Evolutionary conservation across 2,329 filamentous ascomycete species (phyloP).

Genomic region (Hirsutella thompsonii): DNA sequence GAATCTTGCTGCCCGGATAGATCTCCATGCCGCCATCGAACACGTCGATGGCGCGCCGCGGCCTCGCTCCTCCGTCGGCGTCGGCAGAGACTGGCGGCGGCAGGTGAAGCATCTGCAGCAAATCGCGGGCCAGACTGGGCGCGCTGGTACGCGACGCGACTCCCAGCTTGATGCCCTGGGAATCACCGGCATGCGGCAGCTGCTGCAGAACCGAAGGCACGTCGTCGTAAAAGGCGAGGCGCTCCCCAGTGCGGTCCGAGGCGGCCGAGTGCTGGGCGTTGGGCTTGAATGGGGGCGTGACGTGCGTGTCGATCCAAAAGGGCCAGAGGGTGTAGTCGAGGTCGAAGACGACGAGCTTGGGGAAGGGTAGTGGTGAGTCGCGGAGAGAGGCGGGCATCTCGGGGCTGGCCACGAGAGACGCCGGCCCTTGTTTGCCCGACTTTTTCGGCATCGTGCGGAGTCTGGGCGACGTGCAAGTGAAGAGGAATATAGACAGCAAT

Average conservation of each 20-base stretch:
- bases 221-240: conserved; percentile 57
- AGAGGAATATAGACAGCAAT: too few relatives aligned
- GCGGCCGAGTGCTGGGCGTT: conserved; percentile 27
- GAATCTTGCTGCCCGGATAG: conserved; percentile 70
- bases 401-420: conserved; percentile 1
- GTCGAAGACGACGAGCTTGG: conserved; percentile 81
- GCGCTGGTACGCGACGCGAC: conserved; percentile 72
- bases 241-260: conserved; percentile 48
- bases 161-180: conserved; percentile 38
- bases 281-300: conserved; percentile 55
- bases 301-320: conserved; percentile 95
- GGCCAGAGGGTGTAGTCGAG: conserved; percentile 99
- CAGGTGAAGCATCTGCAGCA: conserved; percentile 62
- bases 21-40: conserved; percentile 53
- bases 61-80: conserved; percentile 15
- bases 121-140: conserved; percentile 66
- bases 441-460: conserved; percentile 16
- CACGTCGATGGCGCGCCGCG: conserved; percentile 38
- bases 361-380: conserved; percentile 52
- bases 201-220: conserved; percentile 54
- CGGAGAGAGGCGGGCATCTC: conserved; percentile 28
- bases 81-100: conserved; percentile 14
- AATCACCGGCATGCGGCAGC: conserved; percentile 23
- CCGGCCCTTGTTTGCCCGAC: conserved; percentile 13
- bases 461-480: too few relatives aligned